Evolutionary conservation across 768 basidiomycete genomes (phyloP).

Genomic region (Pisolithus microcarpus): DNA sequence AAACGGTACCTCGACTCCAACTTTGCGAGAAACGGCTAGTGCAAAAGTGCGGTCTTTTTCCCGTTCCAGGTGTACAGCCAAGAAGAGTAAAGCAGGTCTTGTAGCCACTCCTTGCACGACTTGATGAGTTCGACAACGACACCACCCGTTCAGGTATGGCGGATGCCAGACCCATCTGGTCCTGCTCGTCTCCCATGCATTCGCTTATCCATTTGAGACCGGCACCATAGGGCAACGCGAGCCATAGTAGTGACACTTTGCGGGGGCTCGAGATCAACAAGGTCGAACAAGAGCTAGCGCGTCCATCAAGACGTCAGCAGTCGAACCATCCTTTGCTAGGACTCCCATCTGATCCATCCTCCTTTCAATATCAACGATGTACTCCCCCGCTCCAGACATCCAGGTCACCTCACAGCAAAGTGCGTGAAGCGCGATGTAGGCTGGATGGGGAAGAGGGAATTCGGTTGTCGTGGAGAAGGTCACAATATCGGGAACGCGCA

Average conservation of each 20-base stretch:
- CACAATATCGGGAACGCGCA: not conserved
- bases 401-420: conserved; percentile 8
- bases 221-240: no score
- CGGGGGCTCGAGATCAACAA: not conserved
- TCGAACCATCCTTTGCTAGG: conserved; percentile 5
- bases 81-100: conserved; percentile 76
- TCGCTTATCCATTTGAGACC: no score
- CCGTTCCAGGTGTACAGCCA: conserved; percentile 96
- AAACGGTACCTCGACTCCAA: conserved; percentile 92
- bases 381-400: conserved; percentile 7
- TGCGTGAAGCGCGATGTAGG: conserved; percentile 5
- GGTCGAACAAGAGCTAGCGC: not conserved
- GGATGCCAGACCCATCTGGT: no score
- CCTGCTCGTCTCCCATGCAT: no score
- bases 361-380: not conserved
- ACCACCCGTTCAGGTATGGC: no score
- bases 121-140: conserved; percentile 58
- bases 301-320: conserved; percentile 1
- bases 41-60: conserved; percentile 85
- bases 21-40: conserved; percentile 80
- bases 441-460: not conserved
- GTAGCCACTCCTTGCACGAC: conserved; percentile 87
- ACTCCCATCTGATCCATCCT: conserved; percentile 3
- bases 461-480: not conserved
- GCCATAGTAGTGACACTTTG: no score